phyloP scores from a whole-genome alignment of 805 yeast genomes.

The Cyberlindnera xylosilytica region DNA sequence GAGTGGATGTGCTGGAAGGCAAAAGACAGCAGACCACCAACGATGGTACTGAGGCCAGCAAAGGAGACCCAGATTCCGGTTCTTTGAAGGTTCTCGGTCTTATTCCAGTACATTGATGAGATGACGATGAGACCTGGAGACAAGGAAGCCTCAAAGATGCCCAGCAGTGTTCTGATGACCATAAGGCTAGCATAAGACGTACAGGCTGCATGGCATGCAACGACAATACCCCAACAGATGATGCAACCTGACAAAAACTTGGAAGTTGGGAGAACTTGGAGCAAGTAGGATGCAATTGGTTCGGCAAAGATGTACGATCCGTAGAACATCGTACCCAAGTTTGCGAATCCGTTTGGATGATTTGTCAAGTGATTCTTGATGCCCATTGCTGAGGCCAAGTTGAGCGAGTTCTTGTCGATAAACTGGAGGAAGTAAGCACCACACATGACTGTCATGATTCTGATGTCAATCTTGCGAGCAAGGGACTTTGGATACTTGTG shows the following conservation, averaged over 20 bases:
- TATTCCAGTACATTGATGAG: conserved; percentile 61
- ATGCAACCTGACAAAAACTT: conserved; percentile 47
- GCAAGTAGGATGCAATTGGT: conserved; percentile 43
- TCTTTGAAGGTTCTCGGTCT: conserved; percentile 47
- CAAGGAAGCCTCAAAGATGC: conserved; percentile 52
- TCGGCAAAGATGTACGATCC: conserved; percentile 53
- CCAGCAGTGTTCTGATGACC: conserved; percentile 52
- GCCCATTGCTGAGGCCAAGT: conserved; percentile 66
- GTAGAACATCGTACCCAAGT: conserved; percentile 51
- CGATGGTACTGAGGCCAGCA: conserved; percentile 48
- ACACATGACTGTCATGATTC: conserved; percentile 48
- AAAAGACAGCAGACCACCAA: conserved; percentile 46
- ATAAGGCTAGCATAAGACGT: conserved; percentile 49
- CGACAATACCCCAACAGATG: conserved; percentile 51
- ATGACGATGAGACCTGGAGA: conserved; percentile 56
- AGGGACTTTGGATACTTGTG: conserved; percentile 22
- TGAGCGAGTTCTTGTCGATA: conserved; percentile 55
- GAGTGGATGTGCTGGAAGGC: conserved; percentile 52
- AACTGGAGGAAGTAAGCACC: conserved; percentile 54
- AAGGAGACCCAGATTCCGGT: conserved; percentile 57
- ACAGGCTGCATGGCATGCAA: conserved; percentile 51
- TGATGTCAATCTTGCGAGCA: conserved; percentile 41
- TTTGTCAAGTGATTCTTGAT: conserved; percentile 41
- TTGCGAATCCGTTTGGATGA: conserved; percentile 45
- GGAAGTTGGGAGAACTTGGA: conserved; percentile 53